Conservation (phyloP, 805 yeast genomes). For the Pichia membranifaciens region DNA sequence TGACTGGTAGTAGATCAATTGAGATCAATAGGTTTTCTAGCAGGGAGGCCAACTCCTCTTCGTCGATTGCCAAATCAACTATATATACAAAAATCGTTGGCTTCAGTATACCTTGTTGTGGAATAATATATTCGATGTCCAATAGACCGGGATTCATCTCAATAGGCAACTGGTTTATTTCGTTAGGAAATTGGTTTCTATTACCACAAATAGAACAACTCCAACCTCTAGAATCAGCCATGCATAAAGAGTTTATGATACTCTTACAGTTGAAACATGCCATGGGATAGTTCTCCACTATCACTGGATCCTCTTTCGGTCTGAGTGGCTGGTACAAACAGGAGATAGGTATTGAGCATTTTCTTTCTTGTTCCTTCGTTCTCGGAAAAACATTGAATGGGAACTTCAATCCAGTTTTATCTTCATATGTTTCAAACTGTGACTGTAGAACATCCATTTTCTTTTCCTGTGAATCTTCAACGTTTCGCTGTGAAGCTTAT, state of each 20-base stretch:
- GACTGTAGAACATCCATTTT: conserved; percentile 10
- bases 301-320: conserved; percentile 35
- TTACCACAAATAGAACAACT: conserved; percentile 51
- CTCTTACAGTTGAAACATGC: conserved; percentile 52
- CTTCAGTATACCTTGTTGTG: conserved; percentile 24
- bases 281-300: conserved; percentile 37
- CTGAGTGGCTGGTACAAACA: conserved; percentile 56
- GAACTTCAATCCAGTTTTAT: conserved; percentile 65
- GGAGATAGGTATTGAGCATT: conserved; percentile 51
- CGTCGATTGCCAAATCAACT: conserved; percentile 51
- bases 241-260: conserved; percentile 48
- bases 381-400: conserved; percentile 65
- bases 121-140: conserved; percentile 46
- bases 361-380: conserved; percentile 45
- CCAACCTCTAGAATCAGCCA: conserved; percentile 39
- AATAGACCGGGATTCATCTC: conserved; percentile 37
- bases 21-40: conserved; percentile 44
- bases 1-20: conserved; percentile 42
- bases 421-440: conserved; percentile 53
- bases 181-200: conserved; percentile 36
- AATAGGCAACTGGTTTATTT: conserved; percentile 26
- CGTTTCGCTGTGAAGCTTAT: too few species aligned
- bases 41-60: conserved; percentile 41
- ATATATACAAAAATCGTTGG: conserved; percentile 47
- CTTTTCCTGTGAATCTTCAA: not conserved